Evolutionary conservation across 106 monocot genomes (phyloP), one percentile per base, ranked within the genome.

Genomic region (Platanthera zijinensis): DNA sequence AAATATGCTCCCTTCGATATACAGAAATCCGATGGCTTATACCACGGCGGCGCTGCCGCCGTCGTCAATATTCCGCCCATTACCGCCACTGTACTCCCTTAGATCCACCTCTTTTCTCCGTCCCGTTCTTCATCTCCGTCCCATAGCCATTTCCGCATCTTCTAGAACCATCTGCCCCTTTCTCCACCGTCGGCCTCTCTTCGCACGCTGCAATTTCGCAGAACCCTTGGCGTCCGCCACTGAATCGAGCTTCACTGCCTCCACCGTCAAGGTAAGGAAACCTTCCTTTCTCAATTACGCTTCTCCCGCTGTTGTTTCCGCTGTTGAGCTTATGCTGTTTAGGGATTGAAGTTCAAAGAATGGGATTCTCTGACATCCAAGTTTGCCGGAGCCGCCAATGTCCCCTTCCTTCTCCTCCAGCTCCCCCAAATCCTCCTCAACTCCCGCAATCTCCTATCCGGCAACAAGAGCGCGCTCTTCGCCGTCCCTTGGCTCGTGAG

Each of bases 381-480:
- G 66, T 92, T 92, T 50, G 92, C 95, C 69, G 95, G 84, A 12
- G 82, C 89, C 4, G 90, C 95, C 25, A 96, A 92, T 52, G 51
- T 87, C 15, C 95, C 92, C 5, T 96, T 96, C 78, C 85, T 96
- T 49, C 85, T 96, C 53, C 87, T 96, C 25, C 95, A 96, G 87
- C 85, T 96, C 50, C 92, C 95, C 5, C 95, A 96, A 82, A 96
- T 96, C 56, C 14, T 89, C 12, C 95, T 96, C 69, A 89, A 89
- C 71, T 80, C 86, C 17, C 91, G 82, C 9, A 95, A 95, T 77
- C 95, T 95, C 61, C 77, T 90, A 51, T 66, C 92, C 22, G 92
- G 92, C 56, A 87, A 96, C 82, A 87, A 82, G 4, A 74, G 83
- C 30, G 95, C 89, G 12, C 89, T 96, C 52, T 89, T 87, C 74